Evolutionary conservation across 2,329 filamentous ascomycete genomes (phyloP), one percentile per base, ranked within the genome.

Genomic region (Oidium heveae): DNA sequence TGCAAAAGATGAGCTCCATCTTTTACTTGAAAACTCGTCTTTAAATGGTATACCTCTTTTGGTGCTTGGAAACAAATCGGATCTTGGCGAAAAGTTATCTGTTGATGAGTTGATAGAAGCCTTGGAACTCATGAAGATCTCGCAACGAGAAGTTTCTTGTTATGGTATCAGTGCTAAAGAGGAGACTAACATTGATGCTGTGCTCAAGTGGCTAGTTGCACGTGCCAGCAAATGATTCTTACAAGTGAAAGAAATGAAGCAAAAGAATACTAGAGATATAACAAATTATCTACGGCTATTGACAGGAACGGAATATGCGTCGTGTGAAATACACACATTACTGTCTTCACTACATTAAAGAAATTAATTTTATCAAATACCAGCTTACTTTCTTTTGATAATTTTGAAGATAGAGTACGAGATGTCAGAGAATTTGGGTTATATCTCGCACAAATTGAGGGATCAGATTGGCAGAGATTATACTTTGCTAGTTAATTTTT

Each of bases 111-210:
- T 98, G 65, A 96, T 98, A 70, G 89, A 94, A 57, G 82, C 82
- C 58, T 76, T 98, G 69, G 82, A 94, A 63, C 75, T 98, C 56
- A 94, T 91, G 67, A 79, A 78, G 61, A 87, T 98, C 66, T 84
- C 81, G 57, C 82, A 86, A 63, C 85, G 91, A 55, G 91, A 98
- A 68, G 89, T 98, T 62, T 94, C 86, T 70, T 96, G 91, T 71
- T 98, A 98, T 68, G 89, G 89, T 58, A 95, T 98, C 70, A 95
- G 88, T 67, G 91, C 89, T 57, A 96, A 96, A 69, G 89, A 96
- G 67, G 91, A 98, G 71, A 98, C 89, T 56, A 98, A 98, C 70
- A 79, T 98, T 60, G 89, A 98, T 65, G 91, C 89, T 7, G 91
- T 98, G 54, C 74, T 98, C 63, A 85, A 94, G 67, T 98, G 91